A percentile compares a stretch with the other conserved stretches of the same genome.
Conservation (phyloP, 106 monocot genomes). For the Allium cepa region DNA sequence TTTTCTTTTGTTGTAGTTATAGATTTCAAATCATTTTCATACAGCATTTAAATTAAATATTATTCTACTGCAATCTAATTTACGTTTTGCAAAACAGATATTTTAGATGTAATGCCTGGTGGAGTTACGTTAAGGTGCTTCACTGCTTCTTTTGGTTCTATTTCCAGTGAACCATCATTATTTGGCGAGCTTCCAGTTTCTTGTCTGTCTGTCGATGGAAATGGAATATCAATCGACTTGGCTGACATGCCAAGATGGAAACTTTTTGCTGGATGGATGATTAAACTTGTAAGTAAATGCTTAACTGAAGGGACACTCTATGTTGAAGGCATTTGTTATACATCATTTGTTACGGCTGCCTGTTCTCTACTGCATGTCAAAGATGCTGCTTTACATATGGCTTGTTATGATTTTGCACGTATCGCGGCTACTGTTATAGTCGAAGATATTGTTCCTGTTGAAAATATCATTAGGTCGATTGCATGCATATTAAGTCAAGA, state of each 20-base stretch:
- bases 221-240: conserved; percentile 69
- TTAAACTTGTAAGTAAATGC: conserved; percentile 77
- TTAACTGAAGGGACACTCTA: conserved; percentile 85
- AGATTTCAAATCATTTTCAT: too few relatives aligned
- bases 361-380: conserved; percentile 62
- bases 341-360: conserved; percentile 41
- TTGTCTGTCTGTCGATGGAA: conserved; percentile 40
- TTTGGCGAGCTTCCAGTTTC: conserved; percentile 70
- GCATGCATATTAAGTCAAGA: conserved; percentile 47
- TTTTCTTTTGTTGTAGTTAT: too few relatives aligned
- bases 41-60: too few relatives aligned
- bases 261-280: conserved; percentile 59
- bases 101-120: conserved; percentile 26
- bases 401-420: conserved; percentile 90
- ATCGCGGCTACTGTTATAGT: conserved; percentile 52
- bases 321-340: conserved; percentile 63
- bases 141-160: conserved; percentile 42
- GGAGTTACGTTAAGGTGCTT: conserved; percentile 59
- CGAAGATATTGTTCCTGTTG: conserved; percentile 39
- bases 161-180: conserved; percentile 25
- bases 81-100: conserved; percentile 39
- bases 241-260: conserved; percentile 51
- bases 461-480: conserved; percentile 72
- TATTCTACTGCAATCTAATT: too few relatives aligned
- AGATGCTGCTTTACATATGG: conserved; percentile 74